phyloP scores from a whole-genome alignment of 164 flowering plant genomes.

The Akebia trifoliata region DNA sequence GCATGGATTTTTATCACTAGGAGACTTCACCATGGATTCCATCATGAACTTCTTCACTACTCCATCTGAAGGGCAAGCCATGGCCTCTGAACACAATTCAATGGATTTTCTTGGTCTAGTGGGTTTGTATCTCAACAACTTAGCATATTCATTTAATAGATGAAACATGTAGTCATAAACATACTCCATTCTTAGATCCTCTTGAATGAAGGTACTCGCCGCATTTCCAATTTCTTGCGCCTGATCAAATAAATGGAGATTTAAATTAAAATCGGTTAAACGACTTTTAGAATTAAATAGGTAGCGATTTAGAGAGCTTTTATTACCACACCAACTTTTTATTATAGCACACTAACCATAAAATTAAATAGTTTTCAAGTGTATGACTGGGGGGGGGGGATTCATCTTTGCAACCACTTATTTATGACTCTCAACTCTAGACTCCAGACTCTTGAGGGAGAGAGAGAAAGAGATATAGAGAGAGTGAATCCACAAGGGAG shows the following conservation, averaged over 20 bases:
- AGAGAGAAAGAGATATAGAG: background rate
- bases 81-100: conserved; percentile 38
- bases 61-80: conserved; percentile 42
- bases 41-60: conserved; percentile 32
- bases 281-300: too few relatives aligned
- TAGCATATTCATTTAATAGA: conserved; percentile 46
- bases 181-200: conserved; percentile 47
- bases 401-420: too few relatives aligned
- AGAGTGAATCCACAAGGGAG: background rate
- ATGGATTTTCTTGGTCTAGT: conserved; percentile 28
- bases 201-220: conserved; percentile 39
- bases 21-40: conserved; percentile 44
- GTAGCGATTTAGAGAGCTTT: too few relatives aligned
- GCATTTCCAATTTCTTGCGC: conserved; percentile 50
- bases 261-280: too few relatives aligned
- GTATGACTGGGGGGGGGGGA: too few relatives aligned
- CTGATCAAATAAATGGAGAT: conserved; percentile 15
- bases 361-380: too few relatives aligned
- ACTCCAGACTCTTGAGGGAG: background rate
- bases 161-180: conserved; percentile 69
- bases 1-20: conserved; percentile 43
- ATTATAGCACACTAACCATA: too few relatives aligned
- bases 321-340: too few relatives aligned
- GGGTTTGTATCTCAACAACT: conserved; percentile 50
- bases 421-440: too few relatives aligned